Conservation (phyloP, 768 basidiomycete species). For the Fistulinella prunicolor region DNA sequence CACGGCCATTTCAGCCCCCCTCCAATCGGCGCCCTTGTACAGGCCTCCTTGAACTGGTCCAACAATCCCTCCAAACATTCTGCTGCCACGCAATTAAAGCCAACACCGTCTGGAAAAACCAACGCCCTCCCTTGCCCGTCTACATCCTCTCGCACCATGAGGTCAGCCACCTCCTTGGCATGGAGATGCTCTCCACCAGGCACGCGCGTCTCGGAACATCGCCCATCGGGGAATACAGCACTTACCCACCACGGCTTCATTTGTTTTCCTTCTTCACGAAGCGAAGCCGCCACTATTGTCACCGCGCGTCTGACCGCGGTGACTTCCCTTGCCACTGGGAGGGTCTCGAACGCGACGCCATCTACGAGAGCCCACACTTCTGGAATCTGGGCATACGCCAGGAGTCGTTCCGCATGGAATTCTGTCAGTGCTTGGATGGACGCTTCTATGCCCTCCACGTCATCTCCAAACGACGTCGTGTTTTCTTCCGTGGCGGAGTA, state of each 20-base stretch:
- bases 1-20: slow-evolving; percentile 35
- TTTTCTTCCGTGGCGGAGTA: slow-evolving; percentile 36
- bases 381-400: slow-evolving; percentile 47
- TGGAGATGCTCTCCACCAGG: slow-evolving; percentile 25
- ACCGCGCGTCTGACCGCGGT: slow-evolving; percentile 64
- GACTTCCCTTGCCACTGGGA: slow-evolving; percentile 66
- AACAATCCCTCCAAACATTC: slow-evolving; percentile 42
- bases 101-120: slow-evolving; percentile 51
- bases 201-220: slow-evolving; percentile 40
- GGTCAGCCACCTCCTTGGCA: slow-evolving; percentile 42
- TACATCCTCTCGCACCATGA: slow-evolving; percentile 33
- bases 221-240: slow-evolving; percentile 55
- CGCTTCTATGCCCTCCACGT: slow-evolving; percentile 29
- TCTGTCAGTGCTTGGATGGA: slow-evolving; percentile 51
- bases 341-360: slow-evolving; percentile 73
- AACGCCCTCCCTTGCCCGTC: slow-evolving; percentile 11
- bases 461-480: slow-evolving; percentile 41
- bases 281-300: slow-evolving; percentile 28
- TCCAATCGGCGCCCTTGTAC: slow-evolving; percentile 11
- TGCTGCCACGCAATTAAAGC: slow-evolving; percentile 70
- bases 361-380: slow-evolving; percentile 56
- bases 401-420: slow-evolving; percentile 65
- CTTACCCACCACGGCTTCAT: slow-evolving; percentile 76
- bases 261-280: slow-evolving; percentile 17
- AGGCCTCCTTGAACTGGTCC: slow-evolving; percentile 32